Evolutionary conservation across 192 early-diverging fungal species (phyloP).

Genomic region (Backusella psychrophila): DNA sequence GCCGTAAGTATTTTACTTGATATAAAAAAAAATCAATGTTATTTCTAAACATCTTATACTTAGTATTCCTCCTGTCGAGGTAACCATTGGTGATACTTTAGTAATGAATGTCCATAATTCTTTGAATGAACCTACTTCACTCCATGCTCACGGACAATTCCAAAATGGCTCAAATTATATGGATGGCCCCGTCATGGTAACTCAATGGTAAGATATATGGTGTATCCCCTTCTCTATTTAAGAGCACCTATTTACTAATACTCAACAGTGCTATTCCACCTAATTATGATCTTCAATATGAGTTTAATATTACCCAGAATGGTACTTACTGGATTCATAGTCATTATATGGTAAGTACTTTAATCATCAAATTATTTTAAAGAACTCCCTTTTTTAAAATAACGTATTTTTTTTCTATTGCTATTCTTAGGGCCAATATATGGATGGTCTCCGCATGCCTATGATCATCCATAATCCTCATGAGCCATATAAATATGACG

Average conservation of each 20-base stretch:
- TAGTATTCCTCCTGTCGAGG: slow-evolving; percentile 45
- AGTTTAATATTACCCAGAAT: slow-evolving; percentile 59
- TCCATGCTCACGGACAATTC: slow-evolving; percentile 81
- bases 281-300: slow-evolving; percentile 67
- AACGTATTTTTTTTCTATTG: background rate
- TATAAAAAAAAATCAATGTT: background rate
- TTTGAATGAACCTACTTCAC: slow-evolving; percentile 55
- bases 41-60: background rate
- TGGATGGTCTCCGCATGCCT: slow-evolving; percentile 74
- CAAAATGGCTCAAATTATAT: slow-evolving; percentile 69
- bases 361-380: background rate
- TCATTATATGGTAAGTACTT: slow-evolving; percentile 47
- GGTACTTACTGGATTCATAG: slow-evolving; percentile 88
- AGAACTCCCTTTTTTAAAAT: background rate
- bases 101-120: slow-evolving; percentile 51
- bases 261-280: slow-evolving; percentile 58
- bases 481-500: slow-evolving; percentile 65
- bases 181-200: slow-evolving; percentile 70
- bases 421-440: slow-evolving; percentile 57
- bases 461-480: slow-evolving; percentile 65
- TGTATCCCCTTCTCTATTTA: background rate
- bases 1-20: slow-evolving; percentile 46
- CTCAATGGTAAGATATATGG: slow-evolving; percentile 52
- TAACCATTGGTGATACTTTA: slow-evolving; percentile 41
- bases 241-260: background rate